Conservation (phyloP, 2,329 filamentous ascomycete species). For the Pyricularia grisea region DNA sequence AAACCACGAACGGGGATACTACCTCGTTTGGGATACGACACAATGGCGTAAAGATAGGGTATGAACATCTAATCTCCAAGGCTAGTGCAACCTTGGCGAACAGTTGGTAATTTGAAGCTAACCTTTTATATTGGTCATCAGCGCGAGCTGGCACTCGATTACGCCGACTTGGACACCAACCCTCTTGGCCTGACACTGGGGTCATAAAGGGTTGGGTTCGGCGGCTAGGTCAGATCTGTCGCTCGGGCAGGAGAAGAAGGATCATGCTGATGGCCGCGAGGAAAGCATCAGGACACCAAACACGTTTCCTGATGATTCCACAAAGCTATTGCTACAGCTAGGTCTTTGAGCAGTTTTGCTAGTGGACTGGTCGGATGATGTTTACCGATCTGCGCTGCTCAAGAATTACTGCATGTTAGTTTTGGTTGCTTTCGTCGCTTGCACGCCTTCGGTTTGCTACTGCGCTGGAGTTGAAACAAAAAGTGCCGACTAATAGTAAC, state of each 20-base stretch:
- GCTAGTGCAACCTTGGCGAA: not conserved
- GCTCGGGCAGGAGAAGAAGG: not conserved
- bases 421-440: not conserved
- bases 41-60: constrained; percentile 55
- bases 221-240: not conserved
- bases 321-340: not conserved
- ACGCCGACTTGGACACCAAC: constrained; percentile 49
- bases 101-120: constrained; percentile 5
- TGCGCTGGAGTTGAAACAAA: not conserved
- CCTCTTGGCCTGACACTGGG: constrained; percentile 5
- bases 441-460: not conserved
- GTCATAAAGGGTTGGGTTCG: not conserved
- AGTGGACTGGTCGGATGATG: not conserved
- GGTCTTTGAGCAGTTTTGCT: not conserved
- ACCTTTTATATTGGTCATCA: constrained; percentile 17
- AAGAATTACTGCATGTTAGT: not conserved
- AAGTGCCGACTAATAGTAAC: not conserved
- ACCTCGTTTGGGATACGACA: constrained; percentile 56
- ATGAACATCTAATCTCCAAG: constrained; percentile 22
- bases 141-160: constrained; percentile 53
- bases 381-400: not conserved
- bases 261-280: not conserved
- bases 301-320: not conserved
- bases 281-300: not conserved
- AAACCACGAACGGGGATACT: constrained; percentile 54